These are phyloP conservation scores for Diaporthe ampelina DNA, from an alignment of 2,329 filamentous ascomycete genomes.

Conservation along the genomic window DNA sequence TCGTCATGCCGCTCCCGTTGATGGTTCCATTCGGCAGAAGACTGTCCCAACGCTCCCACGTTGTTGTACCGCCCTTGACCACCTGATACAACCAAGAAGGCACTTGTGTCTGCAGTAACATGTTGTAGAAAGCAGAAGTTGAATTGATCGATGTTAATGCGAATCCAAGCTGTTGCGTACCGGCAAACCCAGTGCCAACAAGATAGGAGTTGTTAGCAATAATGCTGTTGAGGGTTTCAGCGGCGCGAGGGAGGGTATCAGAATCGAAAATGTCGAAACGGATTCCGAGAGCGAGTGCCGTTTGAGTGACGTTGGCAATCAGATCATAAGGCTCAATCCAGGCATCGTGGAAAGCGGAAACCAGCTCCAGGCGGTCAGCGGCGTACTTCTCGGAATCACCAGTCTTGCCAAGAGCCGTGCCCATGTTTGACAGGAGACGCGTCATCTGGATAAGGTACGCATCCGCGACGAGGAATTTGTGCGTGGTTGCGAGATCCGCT, in stretches of 20 bases:
- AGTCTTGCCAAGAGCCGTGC: background rate
- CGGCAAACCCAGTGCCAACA: conserved; percentile 44
- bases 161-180: conserved; percentile 44
- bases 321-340: conserved; percentile 16
- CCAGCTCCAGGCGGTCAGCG: background rate
- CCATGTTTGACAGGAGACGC: conserved; percentile 17
- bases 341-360: conserved; percentile 11
- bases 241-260: conserved; percentile 1
- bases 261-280: conserved; percentile 20
- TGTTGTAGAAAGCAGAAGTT: conserved; percentile 24
- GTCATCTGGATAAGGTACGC: conserved; percentile 26
- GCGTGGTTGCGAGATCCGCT: background rate
- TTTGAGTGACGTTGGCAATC: conserved; percentile 22
- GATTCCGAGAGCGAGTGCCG: conserved; percentile 14
- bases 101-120: conserved; percentile 23
- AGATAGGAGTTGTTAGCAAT: conserved; percentile 36
- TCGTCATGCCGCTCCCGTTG: conserved; percentile 17
- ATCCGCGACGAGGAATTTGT: conserved; percentile 22
- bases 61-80: conserved; percentile 25
- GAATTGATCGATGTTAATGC: conserved; percentile 34
- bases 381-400: background rate
- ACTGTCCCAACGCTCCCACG: conserved; percentile 29
- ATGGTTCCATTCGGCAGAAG: conserved; percentile 10
- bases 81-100: conserved; percentile 34
- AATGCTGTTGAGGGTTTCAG: conserved; percentile 7